Evolutionary conservation across 352 stramenopile genomes (phyloP).

Genomic region (Pythium phragmiticola): DNA sequence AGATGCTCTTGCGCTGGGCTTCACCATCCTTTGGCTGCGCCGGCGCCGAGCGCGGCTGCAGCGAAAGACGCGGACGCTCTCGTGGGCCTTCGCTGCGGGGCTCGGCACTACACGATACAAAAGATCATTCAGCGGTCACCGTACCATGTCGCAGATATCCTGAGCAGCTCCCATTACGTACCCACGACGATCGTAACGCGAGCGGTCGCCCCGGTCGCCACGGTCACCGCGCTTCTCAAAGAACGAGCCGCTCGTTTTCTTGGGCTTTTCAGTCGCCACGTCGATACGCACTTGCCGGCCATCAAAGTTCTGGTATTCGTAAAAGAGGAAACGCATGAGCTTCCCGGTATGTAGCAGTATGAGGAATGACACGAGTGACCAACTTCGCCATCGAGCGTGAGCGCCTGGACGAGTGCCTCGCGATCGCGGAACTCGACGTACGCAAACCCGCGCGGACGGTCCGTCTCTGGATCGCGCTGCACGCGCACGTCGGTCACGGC

Average conservation of each 20-base stretch:
- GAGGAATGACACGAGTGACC: neutral
- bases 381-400: conserved; percentile 57
- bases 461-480: conserved; percentile 55
- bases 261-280: conserved; percentile 58
- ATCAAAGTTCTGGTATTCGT: conserved; percentile 26
- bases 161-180: conserved; percentile 18
- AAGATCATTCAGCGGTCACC: neutral
- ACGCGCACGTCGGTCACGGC: conserved; percentile 72
- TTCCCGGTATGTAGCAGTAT: neutral
- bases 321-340: neutral
- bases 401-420: conserved; percentile 60
- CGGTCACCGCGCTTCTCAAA: conserved; percentile 49
- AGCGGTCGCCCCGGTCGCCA: conserved; percentile 24
- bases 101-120: conserved; percentile 3
- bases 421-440: conserved; percentile 82
- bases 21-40: conserved; percentile 29
- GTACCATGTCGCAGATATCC: conserved; percentile 9
- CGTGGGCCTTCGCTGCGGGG: conserved; percentile 23
- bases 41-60: conserved; percentile 56
- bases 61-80: conserved; percentile 59
- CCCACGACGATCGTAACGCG: conserved; percentile 17
- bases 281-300: conserved; percentile 69
- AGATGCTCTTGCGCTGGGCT: conserved; percentile 60
- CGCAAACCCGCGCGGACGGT: conserved; percentile 78
- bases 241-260: conserved; percentile 42